Evolutionary conservation across 139 green algal genomes (phyloP).

Genomic region (Yamagishiella unicocca): DNA sequence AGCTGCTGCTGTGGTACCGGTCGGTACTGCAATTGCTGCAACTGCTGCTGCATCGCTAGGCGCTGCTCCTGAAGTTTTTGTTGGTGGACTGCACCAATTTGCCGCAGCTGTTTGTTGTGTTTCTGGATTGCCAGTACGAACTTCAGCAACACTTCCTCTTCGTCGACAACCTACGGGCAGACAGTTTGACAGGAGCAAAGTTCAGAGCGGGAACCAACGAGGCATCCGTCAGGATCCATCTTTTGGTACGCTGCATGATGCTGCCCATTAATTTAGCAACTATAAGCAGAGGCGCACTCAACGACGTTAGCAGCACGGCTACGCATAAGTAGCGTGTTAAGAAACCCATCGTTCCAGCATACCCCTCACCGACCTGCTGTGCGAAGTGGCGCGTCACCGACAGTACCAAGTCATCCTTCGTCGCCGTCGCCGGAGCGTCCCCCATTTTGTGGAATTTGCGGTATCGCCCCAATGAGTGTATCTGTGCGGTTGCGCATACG

Average conservation of each 20-base stretch:
- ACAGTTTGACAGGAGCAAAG: not conserved
- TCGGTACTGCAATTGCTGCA: constrained; percentile 9
- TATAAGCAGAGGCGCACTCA: too few species aligned
- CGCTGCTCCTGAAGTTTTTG: constrained; percentile 21
- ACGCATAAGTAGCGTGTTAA: too few species aligned
- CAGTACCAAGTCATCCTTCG: constrained; percentile 33
- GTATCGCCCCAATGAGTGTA: constrained; percentile 22
- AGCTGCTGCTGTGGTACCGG: not conserved
- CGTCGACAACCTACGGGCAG: constrained; percentile 29
- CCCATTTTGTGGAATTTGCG: constrained; percentile 38
- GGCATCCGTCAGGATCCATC: too few species aligned
- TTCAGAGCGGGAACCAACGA: too few species aligned
- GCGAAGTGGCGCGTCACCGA: constrained; percentile 22
- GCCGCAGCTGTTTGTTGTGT: constrained; percentile 39
- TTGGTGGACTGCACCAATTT: not conserved
- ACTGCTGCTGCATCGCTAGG: constrained; percentile 25
- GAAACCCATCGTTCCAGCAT: too few species aligned
- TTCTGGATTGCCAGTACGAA: constrained; percentile 40
- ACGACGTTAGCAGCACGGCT: too few species aligned
- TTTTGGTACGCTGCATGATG: too few species aligned
- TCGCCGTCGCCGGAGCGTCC: not conserved
- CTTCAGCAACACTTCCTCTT: constrained; percentile 46
- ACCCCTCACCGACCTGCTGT: not conserved
- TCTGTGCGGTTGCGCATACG: not conserved
- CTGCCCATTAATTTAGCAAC: too few species aligned